Evolutionary conservation across 352 stramenopile genomes (phyloP).

Genomic region (Halophytophthora polymorphica): DNA sequence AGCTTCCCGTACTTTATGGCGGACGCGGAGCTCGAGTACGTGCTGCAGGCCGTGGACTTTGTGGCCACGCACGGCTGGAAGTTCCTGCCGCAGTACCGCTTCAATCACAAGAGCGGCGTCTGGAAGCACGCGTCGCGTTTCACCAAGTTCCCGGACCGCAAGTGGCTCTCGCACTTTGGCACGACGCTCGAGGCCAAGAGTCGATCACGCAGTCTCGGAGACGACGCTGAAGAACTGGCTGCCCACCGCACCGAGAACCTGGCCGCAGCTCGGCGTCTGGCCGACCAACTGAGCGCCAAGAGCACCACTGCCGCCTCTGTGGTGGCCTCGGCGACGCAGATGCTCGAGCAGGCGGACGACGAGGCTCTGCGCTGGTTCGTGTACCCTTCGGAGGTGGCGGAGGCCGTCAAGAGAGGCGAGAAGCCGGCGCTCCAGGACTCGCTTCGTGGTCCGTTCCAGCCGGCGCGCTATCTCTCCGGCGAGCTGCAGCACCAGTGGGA

Average conservation of each 20-base stretch:
- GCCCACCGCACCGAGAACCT: constrained; percentile 45
- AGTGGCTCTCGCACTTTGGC: constrained; percentile 56
- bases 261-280: constrained; percentile 29
- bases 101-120: constrained; percentile 95
- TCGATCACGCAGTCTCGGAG: constrained; percentile 17
- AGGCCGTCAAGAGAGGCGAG: constrained; percentile 76
- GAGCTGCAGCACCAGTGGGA: constrained; percentile 52
- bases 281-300: constrained; percentile 21
- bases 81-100: constrained; percentile 94
- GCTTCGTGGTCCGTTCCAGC: constrained; percentile 51
- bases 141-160: constrained; percentile 48
- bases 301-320: constrained; percentile 23
- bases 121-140: constrained; percentile 83
- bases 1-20: constrained; percentile 90
- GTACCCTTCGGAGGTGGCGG: constrained; percentile 80
- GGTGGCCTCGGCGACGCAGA: constrained; percentile 37
- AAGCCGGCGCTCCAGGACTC: constrained; percentile 56
- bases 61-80: constrained; percentile 93
- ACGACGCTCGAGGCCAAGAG: constrained; percentile 26
- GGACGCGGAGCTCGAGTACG: constrained; percentile 89
- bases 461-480: constrained; percentile 38
- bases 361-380: constrained; percentile 73
- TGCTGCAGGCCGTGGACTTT: constrained; percentile 91
- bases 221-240: constrained; percentile 33
- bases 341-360: constrained; percentile 45